A percentile compares a stretch with the other conserved stretches of the same genome.
phyloP scores from a whole-genome alignment of 2,329 filamentous ascomycete species.

The Fusarium camptoceras region DNA sequence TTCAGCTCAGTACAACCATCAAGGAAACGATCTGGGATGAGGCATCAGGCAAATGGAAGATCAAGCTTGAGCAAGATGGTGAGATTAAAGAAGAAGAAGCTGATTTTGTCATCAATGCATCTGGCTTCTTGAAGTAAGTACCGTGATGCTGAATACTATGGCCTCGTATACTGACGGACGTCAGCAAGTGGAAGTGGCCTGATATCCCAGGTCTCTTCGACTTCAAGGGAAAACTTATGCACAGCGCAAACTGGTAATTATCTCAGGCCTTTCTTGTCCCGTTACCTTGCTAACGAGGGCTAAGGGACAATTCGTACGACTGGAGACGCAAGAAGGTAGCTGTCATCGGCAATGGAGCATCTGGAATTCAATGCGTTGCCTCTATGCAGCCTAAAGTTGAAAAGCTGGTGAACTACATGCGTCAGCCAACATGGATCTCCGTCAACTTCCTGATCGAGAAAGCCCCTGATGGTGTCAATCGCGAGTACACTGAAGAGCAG shows the following conservation, averaged over 20 bases:
- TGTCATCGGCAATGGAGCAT: slow-evolving; percentile 5
- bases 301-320: slow-evolving; percentile 1
- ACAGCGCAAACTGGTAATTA: slow-evolving; percentile 2
- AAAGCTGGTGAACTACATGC: slow-evolving; percentile 7
- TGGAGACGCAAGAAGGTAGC: slow-evolving; percentile 5
- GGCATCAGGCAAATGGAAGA: slow-evolving; percentile 3
- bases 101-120: slow-evolving; percentile 13
- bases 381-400: slow-evolving; percentile 6
- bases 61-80: slow-evolving; percentile 7
- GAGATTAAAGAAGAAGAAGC: slow-evolving; percentile 9
- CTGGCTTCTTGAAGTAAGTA: slow-evolving; percentile 6
- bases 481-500: slow-evolving; percentile 4
- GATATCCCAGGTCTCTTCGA: slow-evolving; percentile 11
- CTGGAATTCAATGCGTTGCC: slow-evolving; percentile 6
- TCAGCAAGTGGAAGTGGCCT: slow-evolving; percentile 17
- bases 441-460: slow-evolving; percentile 10
- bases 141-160: accelerated
- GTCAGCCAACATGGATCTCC: slow-evolving; percentile 8
- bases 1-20: slow-evolving; percentile 2
- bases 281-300: neutral
- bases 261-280: accelerated
- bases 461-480: slow-evolving; percentile 2
- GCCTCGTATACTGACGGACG: neutral
- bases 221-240: slow-evolving; percentile 10
- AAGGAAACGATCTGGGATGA: slow-evolving; percentile 12